Evolutionary conservation across 352 stramenopile species (phyloP).

Genomic region (Globisporangium emineosum): DNA sequence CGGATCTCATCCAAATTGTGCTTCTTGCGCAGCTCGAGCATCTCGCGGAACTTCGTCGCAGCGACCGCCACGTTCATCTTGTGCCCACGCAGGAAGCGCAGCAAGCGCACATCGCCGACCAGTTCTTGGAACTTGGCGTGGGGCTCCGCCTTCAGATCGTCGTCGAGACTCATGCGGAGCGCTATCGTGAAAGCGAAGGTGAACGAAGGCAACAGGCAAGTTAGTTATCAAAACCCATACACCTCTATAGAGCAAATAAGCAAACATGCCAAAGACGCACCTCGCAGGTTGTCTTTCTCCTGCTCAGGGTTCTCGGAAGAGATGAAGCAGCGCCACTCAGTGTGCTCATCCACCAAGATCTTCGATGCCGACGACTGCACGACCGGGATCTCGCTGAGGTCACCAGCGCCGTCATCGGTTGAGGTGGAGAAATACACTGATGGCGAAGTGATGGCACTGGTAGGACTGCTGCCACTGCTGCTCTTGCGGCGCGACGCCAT

Average conservation of each 20-base stretch:
- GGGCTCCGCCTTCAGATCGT: slow-evolving; percentile 43
- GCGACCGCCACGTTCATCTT: slow-evolving; percentile 71
- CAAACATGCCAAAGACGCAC: slow-evolving; percentile 20
- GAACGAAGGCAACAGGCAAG: neutral
- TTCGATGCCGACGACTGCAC: slow-evolving; percentile 49
- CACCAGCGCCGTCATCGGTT: slow-evolving; percentile 1
- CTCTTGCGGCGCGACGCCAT: slow-evolving; percentile 22
- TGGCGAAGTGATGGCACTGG: neutral
- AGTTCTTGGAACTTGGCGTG: slow-evolving; percentile 44
- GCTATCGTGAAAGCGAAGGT: slow-evolving; percentile 22
- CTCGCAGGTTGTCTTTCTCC: slow-evolving; percentile 57
- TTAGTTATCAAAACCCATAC: neutral
- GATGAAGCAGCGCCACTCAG: slow-evolving; percentile 63
- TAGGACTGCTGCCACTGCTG: neutral
- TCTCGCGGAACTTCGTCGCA: slow-evolving; percentile 62
- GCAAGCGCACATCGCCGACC: slow-evolving; percentile 54
- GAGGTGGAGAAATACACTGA: neutral
- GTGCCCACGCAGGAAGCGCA: slow-evolving; percentile 69
- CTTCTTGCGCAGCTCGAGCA: slow-evolving; percentile 57
- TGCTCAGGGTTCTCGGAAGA: slow-evolving; percentile 55
- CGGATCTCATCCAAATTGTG: slow-evolving; percentile 59
- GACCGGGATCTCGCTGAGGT: slow-evolving; percentile 64
- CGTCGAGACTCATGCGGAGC: slow-evolving; percentile 55
- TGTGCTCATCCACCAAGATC: slow-evolving; percentile 57
- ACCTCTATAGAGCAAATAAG: neutral